A percentile compares a stretch with the other conserved stretches of the same genome.
Conservation (phyloP, 441 rosid species). For the Populus tomentosa region DNA sequence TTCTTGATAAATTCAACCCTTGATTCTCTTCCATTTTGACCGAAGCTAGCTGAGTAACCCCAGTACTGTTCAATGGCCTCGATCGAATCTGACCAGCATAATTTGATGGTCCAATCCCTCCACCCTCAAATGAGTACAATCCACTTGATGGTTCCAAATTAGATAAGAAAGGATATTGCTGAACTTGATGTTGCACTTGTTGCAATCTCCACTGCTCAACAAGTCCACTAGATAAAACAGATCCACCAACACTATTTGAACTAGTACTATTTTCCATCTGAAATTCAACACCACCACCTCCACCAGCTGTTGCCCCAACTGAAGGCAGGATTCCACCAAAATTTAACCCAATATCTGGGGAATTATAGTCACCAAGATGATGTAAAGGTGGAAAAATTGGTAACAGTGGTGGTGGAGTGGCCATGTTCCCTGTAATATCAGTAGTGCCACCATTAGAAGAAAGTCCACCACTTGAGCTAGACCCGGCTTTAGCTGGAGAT, state of each 20-base stretch:
- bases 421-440: slow-evolving; percentile 36
- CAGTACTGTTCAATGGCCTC: slow-evolving; percentile 35
- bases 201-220: slow-evolving; percentile 58
- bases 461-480: slow-evolving; percentile 30
- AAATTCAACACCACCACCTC: slow-evolving; percentile 26
- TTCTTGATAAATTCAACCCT: slow-evolving; percentile 44
- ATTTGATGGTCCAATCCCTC: slow-evolving; percentile 29
- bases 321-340: slow-evolving; percentile 33
- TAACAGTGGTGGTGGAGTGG: slow-evolving; percentile 41
- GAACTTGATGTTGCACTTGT: slow-evolving; percentile 37
- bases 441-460: slow-evolving; percentile 28
- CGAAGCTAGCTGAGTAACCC: slow-evolving; percentile 34
- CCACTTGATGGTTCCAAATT: slow-evolving; percentile 44
- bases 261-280: slow-evolving; percentile 20
- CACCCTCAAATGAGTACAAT: slow-evolving; percentile 46
- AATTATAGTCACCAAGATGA: slow-evolving; percentile 37
- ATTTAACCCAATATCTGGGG: slow-evolving; percentile 46
- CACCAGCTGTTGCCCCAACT: slow-evolving; percentile 13
- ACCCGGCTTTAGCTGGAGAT: slow-evolving; percentile 35
- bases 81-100: slow-evolving; percentile 28
- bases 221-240: slow-evolving; percentile 32
- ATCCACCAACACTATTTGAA: slow-evolving; percentile 26
- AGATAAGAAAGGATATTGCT: slow-evolving; percentile 44
- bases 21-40: slow-evolving; percentile 68
- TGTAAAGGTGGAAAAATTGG: slow-evolving; percentile 51